A percentile compares a stretch with the other conserved stretches of the same genome.
These are phyloP conservation scores for Diospyros lotus DNA, from an alignment of 148 eudicot species.

Conservation along the genomic window DNA sequence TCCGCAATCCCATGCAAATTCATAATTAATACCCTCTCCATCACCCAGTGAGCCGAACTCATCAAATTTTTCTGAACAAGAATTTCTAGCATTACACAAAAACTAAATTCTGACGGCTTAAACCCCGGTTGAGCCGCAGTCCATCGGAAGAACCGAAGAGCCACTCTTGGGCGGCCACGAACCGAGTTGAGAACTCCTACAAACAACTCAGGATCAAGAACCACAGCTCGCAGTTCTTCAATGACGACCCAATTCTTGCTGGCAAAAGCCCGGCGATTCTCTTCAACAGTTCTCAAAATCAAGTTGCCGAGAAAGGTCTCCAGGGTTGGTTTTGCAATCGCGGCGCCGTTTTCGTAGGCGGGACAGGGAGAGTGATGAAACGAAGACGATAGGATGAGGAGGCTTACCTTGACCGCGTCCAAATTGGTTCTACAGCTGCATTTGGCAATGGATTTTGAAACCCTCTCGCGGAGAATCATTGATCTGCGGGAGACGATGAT, in stretches of 20 bases:
- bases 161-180: conserved; percentile 27
- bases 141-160: conserved; percentile 44
- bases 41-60: conserved; percentile 37
- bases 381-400: conserved; percentile 17
- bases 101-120: conserved; percentile 26
- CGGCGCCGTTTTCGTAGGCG: background rate
- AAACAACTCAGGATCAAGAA: conserved; percentile 37
- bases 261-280: conserved; percentile 29
- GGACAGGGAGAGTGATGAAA: conserved; percentile 11
- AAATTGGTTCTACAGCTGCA: conserved; percentile 6
- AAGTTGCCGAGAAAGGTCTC: conserved; percentile 14
- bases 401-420: conserved; percentile 30
- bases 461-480: conserved; percentile 45
- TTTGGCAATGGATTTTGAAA: conserved; percentile 30
- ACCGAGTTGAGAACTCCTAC: conserved; percentile 33
- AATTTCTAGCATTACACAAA: conserved; percentile 44
- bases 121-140: conserved; percentile 42
- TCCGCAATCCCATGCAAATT: conserved; percentile 32
- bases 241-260: conserved; percentile 15
- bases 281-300: conserved; percentile 23
- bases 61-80: conserved; percentile 31
- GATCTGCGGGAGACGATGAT: conserved; percentile 9
- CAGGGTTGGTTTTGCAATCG: background rate
- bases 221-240: conserved; percentile 22
- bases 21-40: conserved; percentile 36